phyloP scores from a whole-genome alignment of 1,139 yeast genomes.

The Geotrichum phurueaensis region DNA sequence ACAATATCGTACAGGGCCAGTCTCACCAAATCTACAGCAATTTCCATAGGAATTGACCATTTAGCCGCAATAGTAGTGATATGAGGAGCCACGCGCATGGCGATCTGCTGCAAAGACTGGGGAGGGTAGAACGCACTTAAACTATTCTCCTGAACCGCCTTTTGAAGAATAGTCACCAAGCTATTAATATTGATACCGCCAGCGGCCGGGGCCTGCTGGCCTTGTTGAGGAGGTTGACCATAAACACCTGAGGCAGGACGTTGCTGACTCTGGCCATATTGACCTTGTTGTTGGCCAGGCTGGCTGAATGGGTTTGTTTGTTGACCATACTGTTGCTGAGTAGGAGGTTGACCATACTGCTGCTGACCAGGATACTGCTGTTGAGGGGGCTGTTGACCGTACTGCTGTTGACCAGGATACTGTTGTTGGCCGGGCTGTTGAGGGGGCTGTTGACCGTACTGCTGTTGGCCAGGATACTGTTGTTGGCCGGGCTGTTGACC shows the following conservation, averaged over 20 bases:
- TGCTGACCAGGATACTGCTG: slow-evolving; percentile 15
- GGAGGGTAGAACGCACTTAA: slow-evolving; percentile 33
- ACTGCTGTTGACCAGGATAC: slow-evolving; percentile 9
- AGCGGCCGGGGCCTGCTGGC: slow-evolving; percentile 14
- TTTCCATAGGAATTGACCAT: slow-evolving; percentile 33
- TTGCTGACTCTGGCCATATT: slow-evolving; percentile 19
- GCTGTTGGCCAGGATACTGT: slow-evolving; percentile 11
- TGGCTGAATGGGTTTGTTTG: slow-evolving; percentile 14
- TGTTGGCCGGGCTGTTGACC: slow-evolving; percentile 20
- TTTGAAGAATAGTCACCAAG: slow-evolving; percentile 23
- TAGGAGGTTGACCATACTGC: slow-evolving; percentile 17
- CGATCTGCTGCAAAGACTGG: slow-evolving; percentile 31
- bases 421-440: slow-evolving; percentile 15
- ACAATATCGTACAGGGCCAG: slow-evolving; percentile 35
- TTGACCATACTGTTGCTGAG: slow-evolving; percentile 19
- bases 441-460: slow-evolving; percentile 16
- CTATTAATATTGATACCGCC: slow-evolving; percentile 19
- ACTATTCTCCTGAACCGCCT: slow-evolving; percentile 32
- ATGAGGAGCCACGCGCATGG: slow-evolving; percentile 27
- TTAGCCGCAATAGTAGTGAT: slow-evolving; percentile 25
- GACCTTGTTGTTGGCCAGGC: slow-evolving; percentile 17
- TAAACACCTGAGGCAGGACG: not conserved
- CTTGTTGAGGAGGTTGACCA: slow-evolving; percentile 15
- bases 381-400: slow-evolving; percentile 16
- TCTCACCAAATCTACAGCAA: slow-evolving; percentile 32